Evolutionary conservation across 148 eudicot species (phyloP), one percentile per base, ranked within the genome.

Genomic region (Talinum fruticosum): DNA sequence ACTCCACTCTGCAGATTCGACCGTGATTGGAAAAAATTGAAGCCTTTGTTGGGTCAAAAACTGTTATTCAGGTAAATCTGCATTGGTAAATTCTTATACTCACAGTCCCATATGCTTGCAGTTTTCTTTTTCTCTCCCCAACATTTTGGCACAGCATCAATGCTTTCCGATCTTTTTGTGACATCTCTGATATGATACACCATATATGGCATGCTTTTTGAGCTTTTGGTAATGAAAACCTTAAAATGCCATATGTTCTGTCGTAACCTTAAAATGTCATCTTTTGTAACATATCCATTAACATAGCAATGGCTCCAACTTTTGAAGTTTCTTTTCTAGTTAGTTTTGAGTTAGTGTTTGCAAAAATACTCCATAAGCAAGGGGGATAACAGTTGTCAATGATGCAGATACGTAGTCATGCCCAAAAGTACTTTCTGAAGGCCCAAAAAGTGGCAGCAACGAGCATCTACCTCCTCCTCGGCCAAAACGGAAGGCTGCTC

Each of bases 391-490:
- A 61, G 75, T 67, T 32, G 23, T 80, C 12, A 35, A 35, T 83
- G 85, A 69, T 88, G 88, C 93, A 95, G 98, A 95, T 95, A 79
- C 98, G 98, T 38, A 95, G 98, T 76, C 98, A 95, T 89, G 98
- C 99, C 57, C 97, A 95, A 81, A 95, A 95, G 84, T 95, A 95
- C 74, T 95, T 95, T 85, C 80, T 95, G 73, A 95, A 95, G 83
- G 99, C 87, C 74, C 97, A 95, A 69, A 95, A 82, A 95, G 94
- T 83, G 99, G 99, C 71, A 86, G 87, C 75, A 87, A 85, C 72
- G 99, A 95, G 86, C 99, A 92, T 90, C 87, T 95, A 67, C 99
- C 99, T 62, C 99, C 99, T 70, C 99, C 97, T 72, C 89, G 99
- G 73, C 99, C 99, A 64, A 95, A 95, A 83, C 85, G 99, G 79